Conservation (phyloP, 495 filamentous ascomycete genomes). For the Aspergillus incahuasiensis region DNA sequence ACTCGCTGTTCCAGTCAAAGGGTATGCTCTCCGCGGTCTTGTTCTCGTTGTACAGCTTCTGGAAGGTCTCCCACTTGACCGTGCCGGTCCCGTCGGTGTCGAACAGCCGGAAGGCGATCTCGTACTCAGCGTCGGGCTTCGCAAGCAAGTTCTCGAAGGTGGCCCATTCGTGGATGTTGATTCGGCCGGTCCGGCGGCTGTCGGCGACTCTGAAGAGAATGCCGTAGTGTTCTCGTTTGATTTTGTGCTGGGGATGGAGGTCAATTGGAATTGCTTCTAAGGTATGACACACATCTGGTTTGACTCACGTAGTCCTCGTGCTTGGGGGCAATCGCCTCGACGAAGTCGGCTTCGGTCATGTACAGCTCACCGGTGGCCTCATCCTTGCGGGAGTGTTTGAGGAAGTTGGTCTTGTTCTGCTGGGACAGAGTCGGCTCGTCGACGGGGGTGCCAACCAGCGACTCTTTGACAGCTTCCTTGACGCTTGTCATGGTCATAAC, state of each 20-base stretch:
- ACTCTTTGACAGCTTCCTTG: constrained; percentile 72
- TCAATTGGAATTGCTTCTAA: constrained; percentile 16
- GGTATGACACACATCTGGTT: constrained; percentile 18
- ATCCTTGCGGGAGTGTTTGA: constrained; percentile 71
- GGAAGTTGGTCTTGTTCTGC: constrained; percentile 68
- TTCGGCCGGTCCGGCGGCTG: constrained; percentile 60
- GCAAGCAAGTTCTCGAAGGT: constrained; percentile 88
- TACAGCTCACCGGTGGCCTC: constrained; percentile 68
- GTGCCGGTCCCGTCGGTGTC: constrained; percentile 74
- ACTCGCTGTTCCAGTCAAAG: constrained; percentile 95
- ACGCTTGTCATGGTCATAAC: constrained; percentile 47
- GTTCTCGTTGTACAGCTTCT: constrained; percentile 72
- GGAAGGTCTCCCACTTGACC: constrained; percentile 84
- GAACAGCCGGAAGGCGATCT: constrained; percentile 96
- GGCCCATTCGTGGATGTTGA: constrained; percentile 81
- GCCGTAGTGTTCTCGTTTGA: constrained; percentile 87
- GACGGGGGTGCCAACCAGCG: constrained; percentile 58
- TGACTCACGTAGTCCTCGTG: constrained; percentile 82
- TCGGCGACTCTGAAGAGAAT: constrained; percentile 92
- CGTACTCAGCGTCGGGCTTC: constrained; percentile 96
- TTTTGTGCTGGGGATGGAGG: constrained; percentile 70
- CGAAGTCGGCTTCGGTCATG: constrained; percentile 80
- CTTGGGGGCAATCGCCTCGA: constrained; percentile 82
- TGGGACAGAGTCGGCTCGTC: constrained; percentile 60
- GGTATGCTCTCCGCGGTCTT: constrained; percentile 77